phyloP scores from a whole-genome alignment of 1,284 basidiomycete genomes.

The Earliella scabrosa region DNA sequence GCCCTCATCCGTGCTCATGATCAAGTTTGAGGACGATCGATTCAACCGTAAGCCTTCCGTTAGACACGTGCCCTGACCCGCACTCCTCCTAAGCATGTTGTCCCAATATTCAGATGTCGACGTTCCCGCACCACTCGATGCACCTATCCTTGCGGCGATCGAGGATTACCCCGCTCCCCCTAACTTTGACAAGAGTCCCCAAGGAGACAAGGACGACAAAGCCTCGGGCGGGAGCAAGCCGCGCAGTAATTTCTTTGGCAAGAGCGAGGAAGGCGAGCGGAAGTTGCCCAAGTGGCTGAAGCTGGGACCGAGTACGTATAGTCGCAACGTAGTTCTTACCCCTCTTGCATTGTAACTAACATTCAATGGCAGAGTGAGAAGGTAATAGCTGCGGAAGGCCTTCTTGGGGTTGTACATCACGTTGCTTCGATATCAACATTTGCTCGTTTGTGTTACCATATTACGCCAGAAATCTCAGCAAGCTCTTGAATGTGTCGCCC shows the following conservation, averaged over 20 bases:
- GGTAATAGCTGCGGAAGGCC: no score
- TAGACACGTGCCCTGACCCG: not conserved
- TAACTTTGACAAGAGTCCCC: slow-evolving; percentile 32
- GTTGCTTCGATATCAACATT: no score
- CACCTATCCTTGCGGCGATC: slow-evolving; percentile 57
- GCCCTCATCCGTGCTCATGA: slow-evolving; percentile 70
- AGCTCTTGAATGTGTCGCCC: no score
- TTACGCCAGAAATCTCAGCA: no score
- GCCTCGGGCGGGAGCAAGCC: slow-evolving; percentile 28
- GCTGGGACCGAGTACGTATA: slow-evolving; percentile 42
- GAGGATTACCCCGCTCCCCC: slow-evolving; percentile 65
- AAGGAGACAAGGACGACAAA: slow-evolving; percentile 12
- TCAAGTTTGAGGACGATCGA: slow-evolving; percentile 74
- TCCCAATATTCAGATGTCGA: slow-evolving; percentile 27
- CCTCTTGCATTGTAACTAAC: not conserved
- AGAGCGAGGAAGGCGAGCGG: slow-evolving; percentile 40
- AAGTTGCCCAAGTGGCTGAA: slow-evolving; percentile 81
- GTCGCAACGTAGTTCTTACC: not conserved
- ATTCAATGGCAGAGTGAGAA: not conserved
- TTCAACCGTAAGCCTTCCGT: slow-evolving; percentile 62
- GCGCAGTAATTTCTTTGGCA: slow-evolving; percentile 14
- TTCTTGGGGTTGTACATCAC: no score
- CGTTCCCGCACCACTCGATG: slow-evolving; percentile 68
- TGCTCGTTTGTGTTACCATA: no score
- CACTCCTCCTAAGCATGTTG: not conserved